Evolutionary conservation across 108 stramenopile species (phyloP).

Genomic region (Nitzschia palea): DNA sequence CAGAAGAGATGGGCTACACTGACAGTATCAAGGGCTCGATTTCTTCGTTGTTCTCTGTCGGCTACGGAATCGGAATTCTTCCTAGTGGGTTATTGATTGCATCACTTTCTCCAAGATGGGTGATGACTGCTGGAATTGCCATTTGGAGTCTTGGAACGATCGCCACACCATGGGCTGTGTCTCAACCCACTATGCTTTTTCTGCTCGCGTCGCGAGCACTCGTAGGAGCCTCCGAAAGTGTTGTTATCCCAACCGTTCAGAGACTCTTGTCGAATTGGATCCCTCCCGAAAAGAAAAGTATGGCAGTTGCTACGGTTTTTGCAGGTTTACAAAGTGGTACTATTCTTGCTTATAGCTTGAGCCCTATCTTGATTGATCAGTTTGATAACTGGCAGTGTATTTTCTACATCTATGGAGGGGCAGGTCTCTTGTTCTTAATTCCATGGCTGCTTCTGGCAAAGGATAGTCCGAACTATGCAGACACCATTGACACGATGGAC

Average conservation of each 20-base stretch:
- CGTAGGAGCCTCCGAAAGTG: conserved; percentile 83
- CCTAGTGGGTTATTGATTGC: conserved; percentile 72
- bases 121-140: conserved; percentile 63
- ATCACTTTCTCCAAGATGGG: conserved; percentile 32
- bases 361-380: conserved; percentile 66
- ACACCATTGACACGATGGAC: conserved; percentile 3
- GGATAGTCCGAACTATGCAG: conserved; percentile 44
- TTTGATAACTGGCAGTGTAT: conserved; percentile 68
- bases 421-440: conserved; percentile 66
- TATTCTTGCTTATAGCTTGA: conserved; percentile 73
- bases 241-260: conserved; percentile 82
- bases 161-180: conserved; percentile 58
- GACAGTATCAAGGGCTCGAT: conserved; percentile 87
- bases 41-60: conserved; percentile 72
- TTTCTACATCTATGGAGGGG: conserved; percentile 72
- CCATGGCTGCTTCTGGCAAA: conserved; percentile 77
- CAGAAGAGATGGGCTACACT: conserved; percentile 63
- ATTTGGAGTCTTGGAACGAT: conserved; percentile 76
- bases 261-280: conserved; percentile 74
- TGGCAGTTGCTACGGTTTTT: conserved; percentile 69
- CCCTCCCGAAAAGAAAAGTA: conserved; percentile 64
- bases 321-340: conserved; percentile 83
- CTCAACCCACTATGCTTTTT: conserved; percentile 33
- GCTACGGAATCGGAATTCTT: conserved; percentile 81
- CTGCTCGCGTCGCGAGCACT: conserved; percentile 62